Base-by-base conservation (phyloP, 2,329 filamentous ascomycete genomes). In the Phyllosticta paracitricarpa region DNA sequence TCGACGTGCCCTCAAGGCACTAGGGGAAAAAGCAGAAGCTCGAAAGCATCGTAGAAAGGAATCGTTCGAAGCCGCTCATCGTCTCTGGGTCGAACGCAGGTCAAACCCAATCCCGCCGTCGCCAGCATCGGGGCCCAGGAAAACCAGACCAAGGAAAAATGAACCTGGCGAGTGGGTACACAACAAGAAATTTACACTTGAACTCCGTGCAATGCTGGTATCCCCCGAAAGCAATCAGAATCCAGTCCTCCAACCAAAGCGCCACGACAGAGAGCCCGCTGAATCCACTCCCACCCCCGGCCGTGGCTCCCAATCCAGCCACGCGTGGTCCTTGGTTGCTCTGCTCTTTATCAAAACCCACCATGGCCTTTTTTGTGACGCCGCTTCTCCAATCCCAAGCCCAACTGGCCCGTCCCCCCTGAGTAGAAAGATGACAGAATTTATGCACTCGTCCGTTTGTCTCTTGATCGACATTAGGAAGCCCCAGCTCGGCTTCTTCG, bases 181-280 rank as follows among this genome's bases (percentile, higher is more conserved):
- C 8, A 40, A 40, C 8, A 60, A 56, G 33, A 56, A 60, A 59
- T 24, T 9, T 33, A 60, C 58, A 60, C 58, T 52, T 56, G 58
- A 60, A 60, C 58, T 60, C 58, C 58, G 51, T 56, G 58, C 58
- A 60, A 56, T 60, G 58, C 58, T 60, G 58, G 58, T 60, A 60
- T 60, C 58, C 58, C 28, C 58, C 35, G 40, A 60, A 33, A 33
- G 52, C 25, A 58, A 53, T 26, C 26, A 60, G 51, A 58, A 54
- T 22, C 1, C 6, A 51, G 51, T 33, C 57, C 35, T 56, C 35
- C 33, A 17, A 51, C 35, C 53, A 17, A 22, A 40, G 33, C 33
- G 33, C 33, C 33, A 40, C 33, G 14, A 40, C 33, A 40, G 33
- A 40, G 33, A 40, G 33, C 33, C 33, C 33, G 33, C 33, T 40